Percentiles rank a stretch among this genome's conserved stretches.
Evolutionary conservation across 108 stramenopile genomes (phyloP).

Genomic region (Nitzschia sp.): DNA sequence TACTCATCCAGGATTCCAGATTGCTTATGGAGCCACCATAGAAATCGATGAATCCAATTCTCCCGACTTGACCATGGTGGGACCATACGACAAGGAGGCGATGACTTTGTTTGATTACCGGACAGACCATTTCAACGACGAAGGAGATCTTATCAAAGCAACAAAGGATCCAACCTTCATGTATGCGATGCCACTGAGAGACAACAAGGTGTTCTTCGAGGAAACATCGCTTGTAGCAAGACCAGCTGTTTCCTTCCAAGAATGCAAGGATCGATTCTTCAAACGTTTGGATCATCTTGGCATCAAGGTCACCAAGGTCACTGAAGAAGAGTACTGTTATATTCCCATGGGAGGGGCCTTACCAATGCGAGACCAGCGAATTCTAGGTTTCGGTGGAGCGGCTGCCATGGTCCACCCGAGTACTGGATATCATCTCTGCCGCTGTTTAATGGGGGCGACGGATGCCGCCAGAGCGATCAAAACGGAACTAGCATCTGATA

Average conservation of each 20-base stretch:
- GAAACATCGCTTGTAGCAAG: constrained; percentile 94
- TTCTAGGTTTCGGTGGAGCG: constrained; percentile 89
- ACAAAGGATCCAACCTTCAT: constrained; percentile 89
- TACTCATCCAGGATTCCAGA: constrained; percentile 86
- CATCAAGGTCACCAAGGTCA: constrained; percentile 74
- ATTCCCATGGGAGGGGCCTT: constrained; percentile 96
- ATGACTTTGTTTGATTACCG: constrained; percentile 98
- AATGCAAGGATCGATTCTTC: constrained; percentile 90
- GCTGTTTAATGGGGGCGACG: constrained; percentile 72
- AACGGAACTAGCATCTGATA: constrained; percentile 36
- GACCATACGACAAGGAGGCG: constrained; percentile 91
- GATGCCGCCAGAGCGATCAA: constrained; percentile 74
- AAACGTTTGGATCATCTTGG: constrained; percentile 82
- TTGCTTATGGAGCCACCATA: constrained; percentile 90
- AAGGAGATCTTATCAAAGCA: constrained; percentile 41
- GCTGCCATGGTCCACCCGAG: constrained; percentile 93
- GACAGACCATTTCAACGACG: constrained; percentile 78
- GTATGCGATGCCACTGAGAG: constrained; percentile 94
- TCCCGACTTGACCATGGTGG: constrained; percentile 47
- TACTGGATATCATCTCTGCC: constrained; percentile 91
- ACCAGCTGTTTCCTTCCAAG: constrained; percentile 86
- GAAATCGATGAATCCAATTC: constrained; percentile 67
- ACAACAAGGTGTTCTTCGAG: constrained; percentile 86
- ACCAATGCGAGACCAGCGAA: constrained; percentile 84
- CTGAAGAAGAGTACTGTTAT: constrained; percentile 95